Evolutionary conservation across 768 basidiomycete species (phyloP).

Genomic region (Cubamyces sp.): DNA sequence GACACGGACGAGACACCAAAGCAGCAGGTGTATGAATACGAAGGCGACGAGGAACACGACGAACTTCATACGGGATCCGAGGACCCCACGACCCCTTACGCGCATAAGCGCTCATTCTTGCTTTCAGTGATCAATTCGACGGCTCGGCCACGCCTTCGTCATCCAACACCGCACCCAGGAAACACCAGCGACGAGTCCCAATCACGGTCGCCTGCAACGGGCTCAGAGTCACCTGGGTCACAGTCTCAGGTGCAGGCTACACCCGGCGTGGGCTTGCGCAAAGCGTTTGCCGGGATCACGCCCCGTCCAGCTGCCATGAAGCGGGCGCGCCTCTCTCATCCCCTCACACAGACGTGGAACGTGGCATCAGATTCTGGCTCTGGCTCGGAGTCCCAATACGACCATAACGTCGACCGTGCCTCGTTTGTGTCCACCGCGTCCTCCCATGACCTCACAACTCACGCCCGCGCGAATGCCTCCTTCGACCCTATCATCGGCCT

Average conservation of each 20-base stretch:
- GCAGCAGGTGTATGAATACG: slow-evolving; percentile 10
- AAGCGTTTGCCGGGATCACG: slow-evolving; percentile 66
- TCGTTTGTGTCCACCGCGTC: slow-evolving; percentile 85
- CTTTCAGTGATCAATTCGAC: slow-evolving; percentile 85
- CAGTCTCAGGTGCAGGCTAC: slow-evolving; percentile 35
- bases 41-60: slow-evolving; percentile 34
- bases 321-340: slow-evolving; percentile 59
- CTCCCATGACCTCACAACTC: slow-evolving; percentile 85
- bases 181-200: slow-evolving; percentile 21
- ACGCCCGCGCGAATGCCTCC: slow-evolving; percentile 80
- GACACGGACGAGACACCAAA: slow-evolving; percentile 12
- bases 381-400: slow-evolving; percentile 42
- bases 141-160: slow-evolving; percentile 69
- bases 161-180: slow-evolving; percentile 65
- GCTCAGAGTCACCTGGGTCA: slow-evolving; percentile 14
- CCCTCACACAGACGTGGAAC: slow-evolving; percentile 57
- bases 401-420: slow-evolving; percentile 54
- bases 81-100: slow-evolving; percentile 66
- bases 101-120: slow-evolving; percentile 79
- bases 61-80: background rate
- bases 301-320: slow-evolving; percentile 55
- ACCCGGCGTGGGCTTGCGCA: slow-evolving; percentile 44
- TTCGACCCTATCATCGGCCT: slow-evolving; percentile 85
- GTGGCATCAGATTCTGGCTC: slow-evolving; percentile 32
- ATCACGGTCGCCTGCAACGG: slow-evolving; percentile 14